phyloP scores from a whole-genome alignment of 2,329 filamentous ascomycete species.

The Aspergillus sp. region DNA sequence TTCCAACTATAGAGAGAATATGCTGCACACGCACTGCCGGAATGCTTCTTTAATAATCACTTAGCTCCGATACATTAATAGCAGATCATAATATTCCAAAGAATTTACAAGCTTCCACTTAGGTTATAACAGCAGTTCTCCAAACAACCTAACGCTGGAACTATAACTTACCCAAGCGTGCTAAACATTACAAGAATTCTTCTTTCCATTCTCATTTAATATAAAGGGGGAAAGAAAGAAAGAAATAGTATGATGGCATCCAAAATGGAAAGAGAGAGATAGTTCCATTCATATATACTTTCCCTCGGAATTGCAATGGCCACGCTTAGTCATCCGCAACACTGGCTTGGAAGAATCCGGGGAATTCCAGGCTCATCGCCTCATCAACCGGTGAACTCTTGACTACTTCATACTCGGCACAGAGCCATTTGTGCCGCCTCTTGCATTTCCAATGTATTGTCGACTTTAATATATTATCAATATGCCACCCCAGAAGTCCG shows the following conservation, averaged over 20 bases:
- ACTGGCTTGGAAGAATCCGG: neutral
- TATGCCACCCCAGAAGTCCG: conserved; percentile 44
- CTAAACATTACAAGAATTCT: no score
- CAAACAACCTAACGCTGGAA: no score
- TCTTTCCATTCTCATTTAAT: no score
- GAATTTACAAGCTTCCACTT: neutral
- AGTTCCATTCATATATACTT: neutral
- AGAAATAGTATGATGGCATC: no score
- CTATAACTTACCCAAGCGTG: no score
- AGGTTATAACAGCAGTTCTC: no score
- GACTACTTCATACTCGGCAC: neutral
- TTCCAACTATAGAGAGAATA: conserved; percentile 61
- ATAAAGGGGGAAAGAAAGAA: no score
- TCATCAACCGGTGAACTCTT: neutral
- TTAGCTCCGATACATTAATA: neutral
- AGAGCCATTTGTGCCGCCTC: neutral
- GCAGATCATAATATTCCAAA: neutral
- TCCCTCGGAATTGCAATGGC: neutral
- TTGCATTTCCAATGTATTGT: neutral
- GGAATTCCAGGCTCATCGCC: neutral
- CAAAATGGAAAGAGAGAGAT: no score
- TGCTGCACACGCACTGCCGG: neutral
- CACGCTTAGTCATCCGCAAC: neutral
- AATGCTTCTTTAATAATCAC: neutral
- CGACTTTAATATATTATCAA: conserved; percentile 3